Evolutionary conservation across 2,329 filamentous ascomycete genomes (phyloP), one percentile per base, ranked within the genome.

Genomic region (Hymenoscyphus linearis): DNA sequence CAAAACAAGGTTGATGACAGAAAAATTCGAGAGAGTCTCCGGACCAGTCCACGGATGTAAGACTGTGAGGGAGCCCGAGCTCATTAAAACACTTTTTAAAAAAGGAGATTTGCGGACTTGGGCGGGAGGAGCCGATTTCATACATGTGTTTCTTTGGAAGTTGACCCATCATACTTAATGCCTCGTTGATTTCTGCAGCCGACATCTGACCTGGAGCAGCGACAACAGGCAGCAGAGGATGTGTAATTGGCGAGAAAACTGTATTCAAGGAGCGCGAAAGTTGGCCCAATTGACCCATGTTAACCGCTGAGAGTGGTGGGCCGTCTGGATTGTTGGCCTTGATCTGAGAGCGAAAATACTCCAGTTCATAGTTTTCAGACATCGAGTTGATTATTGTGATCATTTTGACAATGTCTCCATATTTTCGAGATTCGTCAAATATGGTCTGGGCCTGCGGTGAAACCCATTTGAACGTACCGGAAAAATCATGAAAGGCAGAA

Each of bases 401-500:
- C 89, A 96, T 95, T 78, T 95, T 96, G 71, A 96, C 87, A 61
- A 96, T 90, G 73, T 96, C 90, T 54, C 89, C 88, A 67, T 92
- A 91, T 62, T 85, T 84, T 54, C 84, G 83, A 9, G 88, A 90
- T 66, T 87, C 82, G 62, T 84, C 78, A 68, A 93, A 96, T 3
- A 93, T 81, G 12, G 82, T 78, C 69, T 89, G 84, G 1, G 90
- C 90, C 66, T 89, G 82, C 6, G 82, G 76, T 0, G 89, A 90
- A 0, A 88, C 88, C 91, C 91, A 96, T 69, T 87, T 90, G 80
- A 93, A 93, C 0, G 80, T 87, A 1, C 90, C 89, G 0, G 90
- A 92, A 70, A 93, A 93, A 76, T 95, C 91, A 73, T 96, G 91
- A 70, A 93, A 95, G 13, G 91, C 91, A n/a, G 90, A 93, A 78